phyloP scores from a whole-genome alignment of 768 basidiomycete species.

The Hydnomerulius pinastri region DNA sequence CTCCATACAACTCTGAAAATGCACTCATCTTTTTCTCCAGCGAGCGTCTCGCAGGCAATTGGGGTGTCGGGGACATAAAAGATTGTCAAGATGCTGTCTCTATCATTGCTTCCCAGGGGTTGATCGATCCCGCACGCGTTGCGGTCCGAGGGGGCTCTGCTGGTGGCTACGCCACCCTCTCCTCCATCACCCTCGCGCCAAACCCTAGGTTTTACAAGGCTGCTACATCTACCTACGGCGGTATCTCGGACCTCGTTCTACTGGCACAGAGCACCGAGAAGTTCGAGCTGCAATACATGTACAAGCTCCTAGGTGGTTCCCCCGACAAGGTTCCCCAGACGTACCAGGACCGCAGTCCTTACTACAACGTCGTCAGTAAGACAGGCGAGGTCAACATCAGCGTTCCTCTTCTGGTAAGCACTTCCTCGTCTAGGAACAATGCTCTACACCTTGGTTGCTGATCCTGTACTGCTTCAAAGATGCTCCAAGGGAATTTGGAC shows the following conservation, averaged over 20 bases:
- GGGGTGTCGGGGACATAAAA: conserved; percentile 70
- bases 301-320: conserved; percentile 59
- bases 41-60: conserved; percentile 54
- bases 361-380: conserved; percentile 48
- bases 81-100: conserved; percentile 56
- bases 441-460: conserved; percentile 20
- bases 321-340: conserved; percentile 48
- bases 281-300: conserved; percentile 59
- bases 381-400: conserved; percentile 38
- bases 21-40: conserved; percentile 17
- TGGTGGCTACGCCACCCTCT: conserved; percentile 70
- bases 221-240: conserved; percentile 61
- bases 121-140: neutral
- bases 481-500: conserved; percentile 66
- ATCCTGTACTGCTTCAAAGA: conserved; percentile 38
- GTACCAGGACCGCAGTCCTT: conserved; percentile 57
- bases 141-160: conserved; percentile 46
- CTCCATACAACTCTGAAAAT: neutral
- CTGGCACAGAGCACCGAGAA: conserved; percentile 68
- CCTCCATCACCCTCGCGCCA: conserved; percentile 46
- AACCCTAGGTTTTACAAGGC: conserved; percentile 61
- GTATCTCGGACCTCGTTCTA: conserved; percentile 55
- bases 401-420: conserved; percentile 58
- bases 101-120: neutral
- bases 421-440: conserved; percentile 36